Base-by-base conservation (phyloP, 2,329 filamentous ascomycete species). In the Colletotrichum noveboracense region DNA sequence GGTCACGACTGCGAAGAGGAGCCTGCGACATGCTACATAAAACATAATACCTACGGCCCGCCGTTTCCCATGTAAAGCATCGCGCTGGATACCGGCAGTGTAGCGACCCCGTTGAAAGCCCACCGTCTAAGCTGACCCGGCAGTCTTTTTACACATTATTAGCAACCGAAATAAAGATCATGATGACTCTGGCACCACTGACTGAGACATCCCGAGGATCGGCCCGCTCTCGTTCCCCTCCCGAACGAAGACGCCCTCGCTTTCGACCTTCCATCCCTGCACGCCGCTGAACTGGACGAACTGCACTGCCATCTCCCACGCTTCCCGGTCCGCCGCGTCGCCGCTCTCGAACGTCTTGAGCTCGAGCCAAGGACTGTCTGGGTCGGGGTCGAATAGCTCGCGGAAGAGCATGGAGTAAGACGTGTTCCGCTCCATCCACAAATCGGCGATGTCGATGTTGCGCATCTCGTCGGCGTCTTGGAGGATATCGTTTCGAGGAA, bases 381-480 rank as follows among this genome's bases (percentile, higher is more conserved):
- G 80, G 6, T 76, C 75, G 24, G 79, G 74, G 52, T 81, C 80
- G n/a, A 86, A 81, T 48, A 89, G 77, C 72, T 85, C 80, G 18
- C 80, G 82, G 79, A 88, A 83, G 32, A 92, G 84, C 36, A 88
- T 80, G 5, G 83, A 84, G 79, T 91, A 91, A 0, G 86, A 83
- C 3, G 87, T 88, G 74, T 89, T 86, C 16, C 89, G 87, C 80
- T 92, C 89, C 83, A 89, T 87, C 89, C 90, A 91, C 4, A 88
- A 79, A 71, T 89, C 87, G 1, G 82, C 81, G 16, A 83, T 79
- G 21, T 87, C 84, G 62, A 88, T 81, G 30, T 86, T 81, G 68
- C 79, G 79, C 78, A 86, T 85, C 70, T 85, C 84, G 13, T 83
- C 80, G 56, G 79, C 79, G 60, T 87, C 82, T 34, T 83, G 78